Evolutionary conservation across 371 early-diverging fungal species (phyloP), one percentile per base, ranked within the genome.

Genomic region (Vavraia culicis): DNA sequence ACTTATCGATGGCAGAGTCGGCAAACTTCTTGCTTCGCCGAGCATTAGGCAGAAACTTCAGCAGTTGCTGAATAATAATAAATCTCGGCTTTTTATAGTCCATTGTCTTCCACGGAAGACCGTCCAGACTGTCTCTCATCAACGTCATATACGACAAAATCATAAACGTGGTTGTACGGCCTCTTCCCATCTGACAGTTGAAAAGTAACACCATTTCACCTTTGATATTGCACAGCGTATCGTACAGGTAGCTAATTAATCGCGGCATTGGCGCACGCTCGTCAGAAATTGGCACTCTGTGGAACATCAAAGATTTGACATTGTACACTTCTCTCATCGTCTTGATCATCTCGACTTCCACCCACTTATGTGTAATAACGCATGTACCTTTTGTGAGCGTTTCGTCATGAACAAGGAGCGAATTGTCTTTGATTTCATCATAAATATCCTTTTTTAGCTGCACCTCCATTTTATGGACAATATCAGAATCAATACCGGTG

Each of bases 151-250:
- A 21, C 0, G 80, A 72, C 5, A 73, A 74, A 20, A 79, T 70
- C 73, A 77, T 77, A 4, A 77, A 80, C 4, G 78, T 78, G 0
- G 79, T 81, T 0, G 81, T 81, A 11, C 81, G 69, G 3, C 81
- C 81, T 20, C 79, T 78, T 4, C 81, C 81, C 81, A 80, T 80
- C 53, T 80, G 81, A 59, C 81, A 80, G 49, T 79, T 79, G 62
- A 78, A 80, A 34, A 80, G 51, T 8, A 74, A 66, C 49, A 75
- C 74, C 14, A 69, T 61, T 1, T 68, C 66, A 4, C 41, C 56
- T 32, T 62, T 61, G 1, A 75, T 66, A 8, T 46, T 47, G 18
- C 67, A 59, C 16, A 77, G 59, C 15, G 73, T 61, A 5, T 68
- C 67, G 33, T 76, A 69, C 14, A 80, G 44, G 34, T 72, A 68